Evolutionary conservation across 352 stramenopile genomes (phyloP).

Genomic region (Pythium volutum): DNA sequence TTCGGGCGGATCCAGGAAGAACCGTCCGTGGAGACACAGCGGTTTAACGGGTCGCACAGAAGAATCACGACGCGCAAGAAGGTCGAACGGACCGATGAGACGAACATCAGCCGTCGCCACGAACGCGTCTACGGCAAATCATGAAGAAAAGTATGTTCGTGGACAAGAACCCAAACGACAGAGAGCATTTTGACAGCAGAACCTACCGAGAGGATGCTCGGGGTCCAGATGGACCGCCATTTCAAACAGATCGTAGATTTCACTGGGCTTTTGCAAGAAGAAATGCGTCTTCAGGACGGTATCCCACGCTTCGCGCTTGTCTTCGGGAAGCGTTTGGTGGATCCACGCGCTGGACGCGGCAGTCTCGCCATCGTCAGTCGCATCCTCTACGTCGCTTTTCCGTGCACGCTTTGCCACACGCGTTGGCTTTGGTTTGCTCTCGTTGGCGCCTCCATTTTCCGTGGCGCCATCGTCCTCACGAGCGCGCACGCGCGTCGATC

Average conservation of each 20-base stretch:
- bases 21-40: slow-evolving; percentile 50
- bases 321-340: neutral
- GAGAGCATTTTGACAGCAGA: neutral
- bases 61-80: slow-evolving; percentile 25
- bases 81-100: slow-evolving; percentile 49
- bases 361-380: neutral
- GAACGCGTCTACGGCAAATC: slow-evolving; percentile 43
- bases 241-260: slow-evolving; percentile 52
- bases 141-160: neutral
- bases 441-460: neutral
- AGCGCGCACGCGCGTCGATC: slow-evolving; percentile 25
- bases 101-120: slow-evolving; percentile 35
- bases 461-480: slow-evolving; percentile 16
- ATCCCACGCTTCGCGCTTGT: slow-evolving; percentile 34
- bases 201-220: slow-evolving; percentile 32
- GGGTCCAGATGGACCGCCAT: slow-evolving; percentile 34
- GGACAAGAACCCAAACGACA: neutral
- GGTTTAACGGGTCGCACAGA: slow-evolving; percentile 33
- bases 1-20: slow-evolving; percentile 53
- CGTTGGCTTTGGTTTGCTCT: neutral
- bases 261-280: slow-evolving; percentile 27
- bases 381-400: neutral
- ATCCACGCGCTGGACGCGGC: neutral
- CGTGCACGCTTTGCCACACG: slow-evolving; percentile 2
- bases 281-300: slow-evolving; percentile 36